phyloP scores from a whole-genome alignment of 1,284 basidiomycete species.

The Austroboletus olivaceoglutinosus region DNA sequence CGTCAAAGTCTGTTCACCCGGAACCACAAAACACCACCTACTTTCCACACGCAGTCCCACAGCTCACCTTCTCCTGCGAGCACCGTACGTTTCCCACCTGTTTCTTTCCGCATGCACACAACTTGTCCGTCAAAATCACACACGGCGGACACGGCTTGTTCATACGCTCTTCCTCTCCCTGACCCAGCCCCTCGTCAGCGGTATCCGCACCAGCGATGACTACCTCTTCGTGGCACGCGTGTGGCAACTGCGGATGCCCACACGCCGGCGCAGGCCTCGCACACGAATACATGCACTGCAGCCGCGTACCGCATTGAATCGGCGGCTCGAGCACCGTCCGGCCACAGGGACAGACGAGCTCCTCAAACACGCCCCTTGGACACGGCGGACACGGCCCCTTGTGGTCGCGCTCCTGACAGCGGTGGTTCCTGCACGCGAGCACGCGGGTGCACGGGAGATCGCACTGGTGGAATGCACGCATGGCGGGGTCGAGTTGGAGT shows the following conservation, averaged over 20 bases:
- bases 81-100: slow-evolving; percentile 69
- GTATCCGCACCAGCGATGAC: slow-evolving; percentile 27
- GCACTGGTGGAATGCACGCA: slow-evolving; percentile 73
- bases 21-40: slow-evolving; percentile 21
- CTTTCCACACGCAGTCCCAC: slow-evolving; percentile 79
- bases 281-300: slow-evolving; percentile 80
- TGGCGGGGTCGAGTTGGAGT: slow-evolving; percentile 48
- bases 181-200: slow-evolving; percentile 22
- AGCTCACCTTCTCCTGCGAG: slow-evolving; percentile 78
- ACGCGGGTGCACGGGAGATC: slow-evolving; percentile 73
- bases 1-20: neutral
- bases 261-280: slow-evolving; percentile 68
- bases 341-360: slow-evolving; percentile 82
- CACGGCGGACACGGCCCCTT: slow-evolving; percentile 78
- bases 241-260: slow-evolving; percentile 75
- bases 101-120: slow-evolving; percentile 88
- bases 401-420: slow-evolving; percentile 78
- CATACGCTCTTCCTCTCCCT: neutral
- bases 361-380: slow-evolving; percentile 84
- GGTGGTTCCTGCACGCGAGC: slow-evolving; percentile 73
- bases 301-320: slow-evolving; percentile 74
- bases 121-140: slow-evolving; percentile 71
- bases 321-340: slow-evolving; percentile 69
- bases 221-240: slow-evolving; percentile 70
- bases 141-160: slow-evolving; percentile 77